Evolutionary conservation across 345 rosid genomes (phyloP), one percentile per base, ranked within the genome.

Genomic region (Euphorbia tirucalli): DNA sequence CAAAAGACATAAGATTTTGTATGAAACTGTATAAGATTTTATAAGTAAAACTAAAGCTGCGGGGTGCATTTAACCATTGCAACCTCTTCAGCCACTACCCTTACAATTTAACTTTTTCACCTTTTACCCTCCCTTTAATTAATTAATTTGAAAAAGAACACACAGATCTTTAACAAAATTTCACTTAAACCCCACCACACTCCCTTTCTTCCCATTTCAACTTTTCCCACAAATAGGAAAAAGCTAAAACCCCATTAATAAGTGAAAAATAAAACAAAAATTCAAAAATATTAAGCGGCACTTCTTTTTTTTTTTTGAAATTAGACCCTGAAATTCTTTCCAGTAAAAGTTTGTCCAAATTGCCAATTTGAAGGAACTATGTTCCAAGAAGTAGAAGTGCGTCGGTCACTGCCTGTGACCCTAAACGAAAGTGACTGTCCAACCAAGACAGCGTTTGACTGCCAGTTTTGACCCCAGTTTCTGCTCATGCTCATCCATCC

Each of bases 381-480:
- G 73, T 90, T 90, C 93, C 89, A 87, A 0, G 96, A 90, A 44
- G 96, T 90, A 61, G 93, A 84, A 11, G 82, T 82, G 56, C 93
- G 81, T 11, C 87, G 79, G 67, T 90, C 96, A 63, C 93, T 88
- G 68, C 79, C 80, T 37, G 87, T 85, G 75, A 90, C 96, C 74
- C 96, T 77, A 70, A 90, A 88, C 0, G 91, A 87, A 25, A 89
- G 88, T 52, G 93, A 79, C 84, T 88, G 93, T 61, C 90, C 93
- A 70, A 82, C 84, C 65, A 88, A 79, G 39, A 86, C 82, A 8
- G 73, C 54, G 70, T 85, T 87, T 21, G 89, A 81, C 74, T 88
- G 93, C 90, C 90, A 88, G 80, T 88, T 86, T 65, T 88, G 92
- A 59, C 90, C 92, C 92, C 93, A 86, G 82, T 88, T 88, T 28